Conservation (phyloP, 345 rosid species). For the Linum tenue region DNA sequence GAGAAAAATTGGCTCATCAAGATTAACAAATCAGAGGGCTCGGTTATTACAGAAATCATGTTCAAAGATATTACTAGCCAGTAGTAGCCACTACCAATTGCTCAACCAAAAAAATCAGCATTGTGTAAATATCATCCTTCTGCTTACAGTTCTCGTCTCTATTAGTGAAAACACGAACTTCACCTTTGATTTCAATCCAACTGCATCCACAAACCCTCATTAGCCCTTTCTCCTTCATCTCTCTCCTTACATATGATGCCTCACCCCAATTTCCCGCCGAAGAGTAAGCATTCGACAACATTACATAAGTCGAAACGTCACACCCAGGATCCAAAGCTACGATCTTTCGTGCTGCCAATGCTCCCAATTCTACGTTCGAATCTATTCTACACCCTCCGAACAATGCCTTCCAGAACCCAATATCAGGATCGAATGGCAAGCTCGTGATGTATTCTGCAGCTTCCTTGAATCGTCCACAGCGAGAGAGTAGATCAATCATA, state of each 20-base stretch:
- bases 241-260: slow-evolving; percentile 42
- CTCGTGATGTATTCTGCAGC: slow-evolving; percentile 41
- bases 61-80: not conserved
- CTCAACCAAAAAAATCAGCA: slow-evolving; percentile 28
- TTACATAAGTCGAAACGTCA: slow-evolving; percentile 67
- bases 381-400: slow-evolving; percentile 80
- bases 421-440: slow-evolving; percentile 60
- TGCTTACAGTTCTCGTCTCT: slow-evolving; percentile 35
- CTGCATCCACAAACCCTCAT: slow-evolving; percentile 62
- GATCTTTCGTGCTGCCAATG: slow-evolving; percentile 45
- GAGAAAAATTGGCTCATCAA: too few species aligned
- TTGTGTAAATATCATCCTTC: slow-evolving; percentile 41
- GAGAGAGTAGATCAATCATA: slow-evolving; percentile 71
- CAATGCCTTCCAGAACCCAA: slow-evolving; percentile 84
- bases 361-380: slow-evolving; percentile 42
- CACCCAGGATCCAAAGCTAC: slow-evolving; percentile 45
- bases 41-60: too few species aligned
- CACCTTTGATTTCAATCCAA: slow-evolving; percentile 57
- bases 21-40: too few species aligned
- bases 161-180: slow-evolving; percentile 47
- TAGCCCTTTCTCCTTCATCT: slow-evolving; percentile 50
- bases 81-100: slow-evolving; percentile 21
- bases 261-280: slow-evolving; percentile 55
- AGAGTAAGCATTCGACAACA: slow-evolving; percentile 75
- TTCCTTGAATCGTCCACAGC: slow-evolving; percentile 52